Evolutionary conservation across 805 yeast genomes (phyloP).

Genomic region (Candida coleopterorum): DNA sequence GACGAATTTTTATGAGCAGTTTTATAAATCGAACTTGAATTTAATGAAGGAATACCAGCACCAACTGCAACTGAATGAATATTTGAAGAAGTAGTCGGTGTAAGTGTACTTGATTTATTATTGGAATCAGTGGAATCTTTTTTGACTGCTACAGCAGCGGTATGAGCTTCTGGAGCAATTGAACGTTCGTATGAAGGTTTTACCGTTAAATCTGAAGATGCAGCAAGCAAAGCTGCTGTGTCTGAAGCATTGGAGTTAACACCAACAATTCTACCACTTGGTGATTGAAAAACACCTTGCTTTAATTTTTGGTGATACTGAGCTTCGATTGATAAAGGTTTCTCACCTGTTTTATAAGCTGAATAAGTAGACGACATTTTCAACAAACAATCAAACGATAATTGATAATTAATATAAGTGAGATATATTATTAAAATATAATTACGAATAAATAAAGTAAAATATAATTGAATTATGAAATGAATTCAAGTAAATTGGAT

Average conservation of each 20-base stretch:
- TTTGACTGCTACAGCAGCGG: conserved; percentile 51
- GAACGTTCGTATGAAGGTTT: conserved; percentile 58
- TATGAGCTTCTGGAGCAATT: conserved; percentile 58
- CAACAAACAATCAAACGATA: too few species aligned
- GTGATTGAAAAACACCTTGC: conserved; percentile 59
- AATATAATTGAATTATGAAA: neutral
- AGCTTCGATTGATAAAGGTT: conserved; percentile 71
- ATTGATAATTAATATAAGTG: too few species aligned
- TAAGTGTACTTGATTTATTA: conserved; percentile 13
- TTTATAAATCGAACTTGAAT: conserved; percentile 25
- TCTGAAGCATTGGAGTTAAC: conserved; percentile 65
- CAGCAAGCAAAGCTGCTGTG: conserved; percentile 73
- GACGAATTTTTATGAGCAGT: conserved; percentile 38
- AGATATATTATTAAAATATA: too few species aligned
- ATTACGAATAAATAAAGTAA: neutral
- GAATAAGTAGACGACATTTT: conserved; percentile 31
- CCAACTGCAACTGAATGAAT: conserved; percentile 10
- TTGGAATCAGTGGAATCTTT: conserved; percentile 44
- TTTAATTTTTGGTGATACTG: conserved; percentile 68
- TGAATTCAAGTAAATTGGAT: neutral
- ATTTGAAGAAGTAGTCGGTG: conserved; percentile 17
- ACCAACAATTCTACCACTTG: conserved; percentile 48
- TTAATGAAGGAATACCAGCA: conserved; percentile 28
- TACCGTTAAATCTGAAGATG: conserved; percentile 58
- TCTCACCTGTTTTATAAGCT: conserved; percentile 65